Base-by-base conservation (phyloP, 192 early-diverging fungal genomes). In the Coemansia sp. region DNA sequence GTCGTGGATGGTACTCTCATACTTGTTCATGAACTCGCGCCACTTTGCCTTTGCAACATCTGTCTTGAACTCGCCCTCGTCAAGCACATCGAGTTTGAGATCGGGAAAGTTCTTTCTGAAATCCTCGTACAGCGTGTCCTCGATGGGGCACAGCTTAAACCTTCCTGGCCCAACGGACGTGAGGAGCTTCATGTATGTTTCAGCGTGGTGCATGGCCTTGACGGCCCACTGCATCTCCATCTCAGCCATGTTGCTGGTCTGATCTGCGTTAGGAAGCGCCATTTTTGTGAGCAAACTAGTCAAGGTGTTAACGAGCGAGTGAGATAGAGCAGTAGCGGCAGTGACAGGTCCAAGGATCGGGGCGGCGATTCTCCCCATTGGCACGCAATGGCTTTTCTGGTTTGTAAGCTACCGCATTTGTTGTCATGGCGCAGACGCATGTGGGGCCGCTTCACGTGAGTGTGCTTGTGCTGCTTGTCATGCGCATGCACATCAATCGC, bases 181-280 rank as follows among this genome's bases (percentile, higher is more conserved):
- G 41, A 98, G 80, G 57, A 98, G 83, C 52, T 91, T 92, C 83
- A 93, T 93, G 78, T 94, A 97, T 18, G 93, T 96, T 70, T 98
- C 96, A 33, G 96, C 94, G 69, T 98, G 94, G 63, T 94, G 92
- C 84, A 94, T 89, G 52, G 95, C 94, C 86, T 95, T 95, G 78
- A 96, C 92, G 36, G 91, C 92, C 95, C 94, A 98, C 69, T 95
- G 94, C 87, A 92, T 93, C 86, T 96, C 94, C 84, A 93, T 93
- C 66, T 93, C 91, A 72, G 84, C 81, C 69, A 91, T 86, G 68
- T 93, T 88, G 70, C 85, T 87, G 36, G 91, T 83, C 71, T 91
- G 87, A 62, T 93, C 90, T 18, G 91, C 90, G 39, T 75, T 76
- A 45, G 90, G 90, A 74, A 91, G 84, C 69, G 86, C 73, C 89